These are phyloP conservation scores for Cyberlindnera galapagoensis DNA, from an alignment of 805 yeast species.

Conservation along the genomic window DNA sequence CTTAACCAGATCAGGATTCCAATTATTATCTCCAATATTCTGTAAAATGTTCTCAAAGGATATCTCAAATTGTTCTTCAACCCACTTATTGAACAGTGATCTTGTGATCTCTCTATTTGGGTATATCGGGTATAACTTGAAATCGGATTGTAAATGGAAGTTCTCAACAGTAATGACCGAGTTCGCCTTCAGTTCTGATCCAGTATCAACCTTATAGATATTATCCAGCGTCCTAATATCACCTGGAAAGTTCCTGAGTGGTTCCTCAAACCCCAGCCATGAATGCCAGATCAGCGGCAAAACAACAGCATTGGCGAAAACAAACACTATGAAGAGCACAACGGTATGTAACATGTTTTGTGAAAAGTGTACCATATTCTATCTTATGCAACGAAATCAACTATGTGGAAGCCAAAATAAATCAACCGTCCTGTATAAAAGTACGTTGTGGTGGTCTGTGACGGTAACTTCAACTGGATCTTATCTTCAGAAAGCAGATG, in stretches of 20 bases:
- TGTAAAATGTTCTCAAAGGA: conserved; percentile 38
- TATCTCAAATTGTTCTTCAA: conserved; percentile 31
- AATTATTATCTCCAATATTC: conserved; percentile 40
- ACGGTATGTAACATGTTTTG: conserved; percentile 4
- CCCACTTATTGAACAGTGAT: conserved; percentile 39
- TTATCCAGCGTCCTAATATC: no score
- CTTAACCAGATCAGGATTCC: conserved; percentile 21
- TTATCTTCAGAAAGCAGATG: no score
- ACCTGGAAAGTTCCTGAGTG: no score
- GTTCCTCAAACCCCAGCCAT: no score
- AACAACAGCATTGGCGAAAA: conserved; percentile 4
- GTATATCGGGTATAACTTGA: conserved; percentile 13
- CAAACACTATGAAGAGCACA: conserved; percentile 2
- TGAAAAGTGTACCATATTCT: neutral
- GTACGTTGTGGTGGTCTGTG: no score
- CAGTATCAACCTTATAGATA: no score
- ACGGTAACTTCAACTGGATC: no score
- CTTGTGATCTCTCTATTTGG: conserved; percentile 19
- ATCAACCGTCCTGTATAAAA: no score
- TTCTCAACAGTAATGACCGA: conserved; percentile 13
- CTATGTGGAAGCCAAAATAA: no score
- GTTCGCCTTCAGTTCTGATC: no score
- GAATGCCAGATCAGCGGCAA: conserved; percentile 6
- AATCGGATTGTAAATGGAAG: conserved; percentile 19
- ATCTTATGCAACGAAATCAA: no score